Conservation (phyloP, 371 early-diverging fungal species). For the Mortierella sp. region DNA sequence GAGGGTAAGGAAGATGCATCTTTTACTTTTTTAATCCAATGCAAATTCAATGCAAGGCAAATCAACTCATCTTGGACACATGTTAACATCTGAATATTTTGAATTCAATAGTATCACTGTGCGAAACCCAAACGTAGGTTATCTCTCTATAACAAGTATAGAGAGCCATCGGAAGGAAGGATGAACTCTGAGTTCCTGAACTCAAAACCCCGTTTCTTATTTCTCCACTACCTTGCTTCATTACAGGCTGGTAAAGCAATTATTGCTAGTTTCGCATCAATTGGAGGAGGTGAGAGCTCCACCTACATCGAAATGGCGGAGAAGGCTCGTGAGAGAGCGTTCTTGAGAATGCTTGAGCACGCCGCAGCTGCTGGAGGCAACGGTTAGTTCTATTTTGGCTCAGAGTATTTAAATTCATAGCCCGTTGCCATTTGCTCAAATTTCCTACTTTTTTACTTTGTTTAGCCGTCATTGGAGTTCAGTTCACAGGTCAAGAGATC, state of each 20-base stretch:
- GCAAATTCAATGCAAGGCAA: neutral
- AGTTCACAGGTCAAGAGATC: slow-evolving; percentile 53
- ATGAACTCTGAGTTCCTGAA: neutral
- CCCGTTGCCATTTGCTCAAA: neutral
- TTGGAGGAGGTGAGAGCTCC: slow-evolving; percentile 50
- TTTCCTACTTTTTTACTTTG: neutral
- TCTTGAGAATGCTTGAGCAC: slow-evolving; percentile 50
- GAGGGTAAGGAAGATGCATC: slow-evolving; percentile 30
- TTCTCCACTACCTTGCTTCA: neutral
- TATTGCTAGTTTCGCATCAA: slow-evolving; percentile 38
- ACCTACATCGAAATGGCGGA: slow-evolving; percentile 56
- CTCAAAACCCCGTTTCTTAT: neutral
- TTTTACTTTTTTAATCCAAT: neutral
- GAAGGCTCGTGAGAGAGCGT: slow-evolving; percentile 56
- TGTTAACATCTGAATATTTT: neutral
- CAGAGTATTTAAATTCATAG: neutral
- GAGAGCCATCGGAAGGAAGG: neutral
- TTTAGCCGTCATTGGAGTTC: slow-evolving; percentile 51
- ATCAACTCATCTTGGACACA: slow-evolving; percentile 1
- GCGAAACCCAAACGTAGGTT: slow-evolving; percentile 52
- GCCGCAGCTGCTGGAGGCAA: slow-evolving; percentile 54
- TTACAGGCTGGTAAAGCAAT: slow-evolving; percentile 48
- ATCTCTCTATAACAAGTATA: neutral
- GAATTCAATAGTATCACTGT: slow-evolving; percentile 37
- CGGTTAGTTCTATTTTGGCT: slow-evolving; percentile 19